Percentiles rank a stretch among this genome's conserved stretches.
These are phyloP conservation scores for Galium porrigens DNA, from an alignment of 305 asterid species.

Conservation along the genomic window DNA sequence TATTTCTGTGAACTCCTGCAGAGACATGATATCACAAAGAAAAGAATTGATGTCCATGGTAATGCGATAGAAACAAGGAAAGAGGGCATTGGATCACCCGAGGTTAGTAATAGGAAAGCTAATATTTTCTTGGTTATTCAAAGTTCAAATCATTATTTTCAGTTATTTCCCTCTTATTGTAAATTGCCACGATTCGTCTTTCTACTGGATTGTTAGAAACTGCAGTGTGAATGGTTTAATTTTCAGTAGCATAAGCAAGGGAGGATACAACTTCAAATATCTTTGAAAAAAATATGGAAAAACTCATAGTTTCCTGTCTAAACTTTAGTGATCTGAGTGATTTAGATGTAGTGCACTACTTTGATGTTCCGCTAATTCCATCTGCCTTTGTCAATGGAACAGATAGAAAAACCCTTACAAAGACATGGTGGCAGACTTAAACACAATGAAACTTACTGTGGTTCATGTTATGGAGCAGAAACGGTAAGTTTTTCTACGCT, in stretches of 20 bases:
- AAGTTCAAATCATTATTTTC: background rate
- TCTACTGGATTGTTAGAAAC: background rate
- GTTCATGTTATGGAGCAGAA: constrained; percentile 96
- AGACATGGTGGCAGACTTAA: constrained; percentile 95
- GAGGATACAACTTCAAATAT: background rate
- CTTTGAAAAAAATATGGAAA: background rate
- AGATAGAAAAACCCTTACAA: constrained; percentile 79
- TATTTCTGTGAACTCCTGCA: constrained; percentile 27
- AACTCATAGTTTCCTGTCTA: background rate
- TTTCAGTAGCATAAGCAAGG: background rate
- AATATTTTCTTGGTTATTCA: background rate
- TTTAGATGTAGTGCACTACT: background rate
- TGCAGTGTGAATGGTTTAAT: background rate
- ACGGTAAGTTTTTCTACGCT: constrained; percentile 30
- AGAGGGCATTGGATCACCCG: constrained; percentile 74
- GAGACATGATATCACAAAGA: constrained; percentile 91
- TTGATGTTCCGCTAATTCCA: constrained; percentile 1
- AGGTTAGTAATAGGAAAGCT: constrained; percentile 35
- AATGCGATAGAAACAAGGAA: constrained; percentile 76
- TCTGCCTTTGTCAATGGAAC: background rate
- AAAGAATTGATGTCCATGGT: constrained; percentile 75
- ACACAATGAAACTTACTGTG: constrained; percentile 89
- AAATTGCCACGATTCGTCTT: background rate
- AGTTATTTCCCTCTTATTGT: background rate
- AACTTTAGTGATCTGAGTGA: background rate